These are phyloP conservation scores for Trifolium fragiferum DNA, from an alignment of 306 rosid genomes.

Conservation along the genomic window DNA sequence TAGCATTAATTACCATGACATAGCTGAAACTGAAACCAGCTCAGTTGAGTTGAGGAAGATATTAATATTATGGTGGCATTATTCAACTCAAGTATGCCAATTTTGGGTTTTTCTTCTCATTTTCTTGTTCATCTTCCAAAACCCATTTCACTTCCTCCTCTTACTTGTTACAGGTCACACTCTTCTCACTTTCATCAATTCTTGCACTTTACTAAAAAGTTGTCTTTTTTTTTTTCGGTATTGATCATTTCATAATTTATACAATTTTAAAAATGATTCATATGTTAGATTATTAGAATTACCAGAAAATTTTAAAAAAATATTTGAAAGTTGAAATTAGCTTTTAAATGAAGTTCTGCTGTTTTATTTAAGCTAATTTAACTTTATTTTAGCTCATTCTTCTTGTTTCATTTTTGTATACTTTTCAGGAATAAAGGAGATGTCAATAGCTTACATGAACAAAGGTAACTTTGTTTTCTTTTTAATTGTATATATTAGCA, in stretches of 20 bases:
- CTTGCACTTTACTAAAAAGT: not conserved
- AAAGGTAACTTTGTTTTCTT: slow-evolving; percentile 42
- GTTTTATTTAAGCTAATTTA: not conserved
- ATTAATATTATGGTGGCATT: slow-evolving; percentile 41
- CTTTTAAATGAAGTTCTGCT: not conserved
- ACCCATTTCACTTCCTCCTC: slow-evolving; percentile 41
- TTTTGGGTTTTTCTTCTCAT: slow-evolving; percentile 42
- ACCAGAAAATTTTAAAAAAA: not conserved
- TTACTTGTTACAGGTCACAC: slow-evolving; percentile 56
- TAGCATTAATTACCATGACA: not conserved
- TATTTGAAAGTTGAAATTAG: not conserved
- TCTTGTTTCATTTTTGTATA: not conserved
- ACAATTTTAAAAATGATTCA: not conserved
- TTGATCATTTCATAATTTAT: not conserved
- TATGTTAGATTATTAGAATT: not conserved
- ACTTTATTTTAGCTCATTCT: slow-evolving; percentile 7
- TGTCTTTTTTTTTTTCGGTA: too few species aligned
- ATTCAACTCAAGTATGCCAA: slow-evolving; percentile 36
- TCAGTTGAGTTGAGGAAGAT: slow-evolving; percentile 29
- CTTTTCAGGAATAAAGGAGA: slow-evolving; percentile 56
- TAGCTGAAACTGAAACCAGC: slow-evolving; percentile 2
- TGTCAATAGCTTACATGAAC: slow-evolving; percentile 40
- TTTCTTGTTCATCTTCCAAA: slow-evolving; percentile 31
- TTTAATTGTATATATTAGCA: not conserved
- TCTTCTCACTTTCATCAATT: not conserved